Base-by-base conservation (phyloP, 1,139 yeast species). In the Meyerozyma athensensis region DNA sequence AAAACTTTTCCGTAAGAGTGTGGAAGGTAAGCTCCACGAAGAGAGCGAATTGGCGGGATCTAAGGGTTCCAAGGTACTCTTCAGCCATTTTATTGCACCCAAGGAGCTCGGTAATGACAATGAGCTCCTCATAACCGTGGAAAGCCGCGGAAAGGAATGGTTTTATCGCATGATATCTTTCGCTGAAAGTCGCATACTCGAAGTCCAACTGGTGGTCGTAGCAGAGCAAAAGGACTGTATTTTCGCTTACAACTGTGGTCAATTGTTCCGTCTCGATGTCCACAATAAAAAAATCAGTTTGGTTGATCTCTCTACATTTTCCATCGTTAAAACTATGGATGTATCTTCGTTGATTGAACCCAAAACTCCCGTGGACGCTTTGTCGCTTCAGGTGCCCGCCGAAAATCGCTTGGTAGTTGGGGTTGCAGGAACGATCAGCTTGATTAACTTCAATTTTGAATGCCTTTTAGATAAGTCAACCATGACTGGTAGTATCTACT, bases 401-500 rank as follows among this genome's bases (percentile, higher is more conserved):
- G 12, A 28, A 8, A 76, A 73, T 47, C 60, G 82, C 48, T 43
- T 75, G 12, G 51, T 75, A 10, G 43, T 76, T 9, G 59, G 76
- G 1, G 57, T 58, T 37, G 63, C 63, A 14, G 58, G 63, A 38
- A 59, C 62, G 37, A 52, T 75, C 31, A 63, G 63, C 34, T 54
- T 76, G 35, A 46, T 76, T 36, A 78, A 74, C 48, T 57, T 65
- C 46, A 65, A 67, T 43, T 73, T 55, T 45, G 65, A 63, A 24
- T 67, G 78, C 36, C 48, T 72, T 33, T 58, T 76, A 43, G 69
- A 68, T 23, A 58, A 65, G 4, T 61, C 62, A 35, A 57, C 55
- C 33, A 45, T 38, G 33, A 55, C 53, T 32, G 63, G 58, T 42
- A 52, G 56, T 31, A 52, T 61, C 9, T 53, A 51, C 41, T 44